These are phyloP conservation scores for Acer yangbiense DNA, from an alignment of 345 rosid genomes.

Conservation along the genomic window DNA sequence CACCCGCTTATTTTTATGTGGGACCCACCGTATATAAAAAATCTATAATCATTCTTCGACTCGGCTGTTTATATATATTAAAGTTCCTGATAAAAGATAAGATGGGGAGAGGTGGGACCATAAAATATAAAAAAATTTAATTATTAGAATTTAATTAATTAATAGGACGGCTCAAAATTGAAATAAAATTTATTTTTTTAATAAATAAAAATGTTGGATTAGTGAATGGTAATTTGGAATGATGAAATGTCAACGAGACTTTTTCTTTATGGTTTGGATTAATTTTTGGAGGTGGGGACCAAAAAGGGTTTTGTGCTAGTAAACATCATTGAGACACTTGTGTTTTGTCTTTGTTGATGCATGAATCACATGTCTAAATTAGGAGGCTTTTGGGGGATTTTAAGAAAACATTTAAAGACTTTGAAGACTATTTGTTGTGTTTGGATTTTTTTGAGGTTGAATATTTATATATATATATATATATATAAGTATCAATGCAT, in stretches of 20 bases:
- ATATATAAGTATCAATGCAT: not conserved
- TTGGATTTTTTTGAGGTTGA: not conserved
- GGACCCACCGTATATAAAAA: not conserved
- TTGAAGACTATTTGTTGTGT: not conserved
- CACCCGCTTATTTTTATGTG: conserved; percentile 10
- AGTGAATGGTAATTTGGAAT: not conserved
- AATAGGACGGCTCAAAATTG: not conserved
- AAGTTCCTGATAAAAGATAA: conserved; percentile 1
- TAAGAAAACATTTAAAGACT: not conserved
- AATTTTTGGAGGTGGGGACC: not conserved
- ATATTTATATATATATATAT: not conserved
- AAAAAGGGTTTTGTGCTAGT: not conserved
- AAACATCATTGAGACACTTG: not conserved
- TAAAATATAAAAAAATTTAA: not conserved
- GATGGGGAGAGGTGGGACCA: conserved; percentile 5
- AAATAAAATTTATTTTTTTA: not conserved
- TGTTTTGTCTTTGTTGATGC: not conserved
- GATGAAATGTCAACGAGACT: conserved; percentile 1
- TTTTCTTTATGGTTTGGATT: not conserved
- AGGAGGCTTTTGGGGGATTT: not conserved
- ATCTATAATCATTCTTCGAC: not conserved
- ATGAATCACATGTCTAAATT: conserved; percentile 15
- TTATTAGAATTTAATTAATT: not conserved
- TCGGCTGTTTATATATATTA: not conserved
- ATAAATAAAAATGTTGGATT: no score